Evolutionary conservation across 139 green algal species (phyloP).

Genomic region (Chlorella sp.): DNA sequence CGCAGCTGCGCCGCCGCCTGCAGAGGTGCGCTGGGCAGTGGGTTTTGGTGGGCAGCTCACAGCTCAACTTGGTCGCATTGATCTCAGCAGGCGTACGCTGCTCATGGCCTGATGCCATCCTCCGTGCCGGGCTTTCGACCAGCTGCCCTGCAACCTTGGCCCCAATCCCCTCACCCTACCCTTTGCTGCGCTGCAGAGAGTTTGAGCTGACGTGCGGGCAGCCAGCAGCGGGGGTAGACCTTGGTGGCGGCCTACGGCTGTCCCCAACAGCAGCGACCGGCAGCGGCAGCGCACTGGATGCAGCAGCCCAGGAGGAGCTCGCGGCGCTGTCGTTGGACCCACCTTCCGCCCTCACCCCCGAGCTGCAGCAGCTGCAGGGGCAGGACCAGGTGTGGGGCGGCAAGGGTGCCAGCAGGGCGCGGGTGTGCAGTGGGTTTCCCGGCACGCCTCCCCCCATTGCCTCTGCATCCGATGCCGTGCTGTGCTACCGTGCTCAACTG

Average conservation of each 20-base stretch:
- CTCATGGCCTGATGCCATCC: too few relatives aligned
- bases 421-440: too few relatives aligned
- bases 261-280: neutral
- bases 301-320: neutral
- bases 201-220: slow-evolving; percentile 5
- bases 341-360: slow-evolving; percentile 22
- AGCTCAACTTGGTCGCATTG: too few relatives aligned
- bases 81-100: too few relatives aligned
- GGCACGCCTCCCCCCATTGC: too few relatives aligned
- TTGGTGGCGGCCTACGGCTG: too few relatives aligned
- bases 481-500: too few relatives aligned
- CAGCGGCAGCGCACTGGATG: neutral
- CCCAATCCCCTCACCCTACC: neutral
- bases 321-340: slow-evolving; percentile 21
- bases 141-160: too few relatives aligned
- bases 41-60: neutral
- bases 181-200: slow-evolving; percentile 5
- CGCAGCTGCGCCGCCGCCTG: slow-evolving; percentile 28
- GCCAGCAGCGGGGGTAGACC: neutral
- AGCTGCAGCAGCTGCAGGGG: slow-evolving; percentile 33
- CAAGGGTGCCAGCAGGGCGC: too few relatives aligned
- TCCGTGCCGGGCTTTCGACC: too few relatives aligned
- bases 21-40: slow-evolving; percentile 20
- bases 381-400: slow-evolving; percentile 40
- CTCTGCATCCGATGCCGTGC: neutral